These are phyloP conservation scores for Pelagophyceae sp. DNA, from an alignment of 352 stramenopile genomes.

Conservation along the genomic window DNA sequence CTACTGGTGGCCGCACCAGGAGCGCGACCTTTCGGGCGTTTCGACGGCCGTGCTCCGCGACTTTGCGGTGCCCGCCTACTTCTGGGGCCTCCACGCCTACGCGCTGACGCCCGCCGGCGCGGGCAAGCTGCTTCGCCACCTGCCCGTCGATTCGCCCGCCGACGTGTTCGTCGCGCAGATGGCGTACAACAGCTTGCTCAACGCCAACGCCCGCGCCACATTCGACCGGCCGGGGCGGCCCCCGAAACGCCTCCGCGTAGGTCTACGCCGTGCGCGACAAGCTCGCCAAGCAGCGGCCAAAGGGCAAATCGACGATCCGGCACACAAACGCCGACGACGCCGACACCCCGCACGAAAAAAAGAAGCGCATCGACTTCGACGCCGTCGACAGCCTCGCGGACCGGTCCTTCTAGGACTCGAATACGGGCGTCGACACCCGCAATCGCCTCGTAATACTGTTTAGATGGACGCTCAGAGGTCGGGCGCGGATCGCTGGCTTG, in stretches of 20 bases:
- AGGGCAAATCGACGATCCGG: background rate
- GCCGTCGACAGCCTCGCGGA: background rate
- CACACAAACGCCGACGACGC: background rate
- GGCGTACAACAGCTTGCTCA: background rate
- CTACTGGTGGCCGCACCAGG: background rate
- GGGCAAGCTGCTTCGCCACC: background rate
- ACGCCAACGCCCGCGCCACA: background rate
- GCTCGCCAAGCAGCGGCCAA: conserved; percentile 14
- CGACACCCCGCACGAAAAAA: background rate
- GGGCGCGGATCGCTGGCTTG: background rate
- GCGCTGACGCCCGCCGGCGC: background rate
- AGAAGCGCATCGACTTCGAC: conserved; percentile 6
- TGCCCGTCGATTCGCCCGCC: conserved; percentile 1
- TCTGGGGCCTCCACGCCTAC: conserved; percentile 18
- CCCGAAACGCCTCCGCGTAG: background rate
- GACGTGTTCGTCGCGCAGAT: conserved; percentile 8
- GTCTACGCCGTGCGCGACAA: conserved; percentile 4
- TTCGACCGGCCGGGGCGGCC: background rate
- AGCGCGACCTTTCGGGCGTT: background rate
- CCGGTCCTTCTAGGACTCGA: background rate
- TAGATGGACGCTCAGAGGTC: background rate
- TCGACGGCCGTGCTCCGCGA: background rate
- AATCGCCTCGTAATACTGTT: background rate
- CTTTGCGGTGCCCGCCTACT: background rate
- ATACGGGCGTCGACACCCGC: background rate